These are phyloP conservation scores for Lithocarpus polystachyus DNA, from an alignment of 306 rosid species.

Conservation along the genomic window DNA sequence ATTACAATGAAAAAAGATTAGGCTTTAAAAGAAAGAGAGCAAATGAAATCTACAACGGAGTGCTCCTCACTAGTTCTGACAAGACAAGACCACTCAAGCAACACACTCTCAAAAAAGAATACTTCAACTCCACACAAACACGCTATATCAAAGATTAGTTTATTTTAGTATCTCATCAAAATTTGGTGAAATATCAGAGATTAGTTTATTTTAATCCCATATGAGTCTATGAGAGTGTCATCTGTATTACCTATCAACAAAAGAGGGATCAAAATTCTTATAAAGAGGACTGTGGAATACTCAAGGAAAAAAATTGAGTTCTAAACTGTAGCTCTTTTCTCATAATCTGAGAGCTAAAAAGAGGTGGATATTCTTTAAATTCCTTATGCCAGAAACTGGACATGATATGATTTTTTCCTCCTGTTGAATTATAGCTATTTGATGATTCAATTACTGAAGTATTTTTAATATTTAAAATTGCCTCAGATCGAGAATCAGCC, in stretches of 20 bases:
- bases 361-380: neutral
- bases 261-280: neutral
- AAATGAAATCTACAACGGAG: too few species aligned
- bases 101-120: too few species aligned
- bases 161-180: neutral
- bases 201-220: neutral
- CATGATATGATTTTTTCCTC: neutral
- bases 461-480: neutral
- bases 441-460: neutral
- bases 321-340: neutral
- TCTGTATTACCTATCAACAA: neutral
- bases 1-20: too few species aligned
- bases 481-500: neutral
- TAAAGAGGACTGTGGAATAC: neutral
- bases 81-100: too few species aligned
- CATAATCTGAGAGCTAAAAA: neutral
- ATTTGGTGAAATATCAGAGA: neutral
- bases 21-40: too few species aligned
- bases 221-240: neutral
- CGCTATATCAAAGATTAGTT: neutral
- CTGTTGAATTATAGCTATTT: neutral
- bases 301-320: neutral
- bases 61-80: too few species aligned
- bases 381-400: neutral
- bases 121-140: neutral